phyloP scores from a whole-genome alignment of 2,329 filamentous ascomycete genomes.

The Sporothrix phasma region DNA sequence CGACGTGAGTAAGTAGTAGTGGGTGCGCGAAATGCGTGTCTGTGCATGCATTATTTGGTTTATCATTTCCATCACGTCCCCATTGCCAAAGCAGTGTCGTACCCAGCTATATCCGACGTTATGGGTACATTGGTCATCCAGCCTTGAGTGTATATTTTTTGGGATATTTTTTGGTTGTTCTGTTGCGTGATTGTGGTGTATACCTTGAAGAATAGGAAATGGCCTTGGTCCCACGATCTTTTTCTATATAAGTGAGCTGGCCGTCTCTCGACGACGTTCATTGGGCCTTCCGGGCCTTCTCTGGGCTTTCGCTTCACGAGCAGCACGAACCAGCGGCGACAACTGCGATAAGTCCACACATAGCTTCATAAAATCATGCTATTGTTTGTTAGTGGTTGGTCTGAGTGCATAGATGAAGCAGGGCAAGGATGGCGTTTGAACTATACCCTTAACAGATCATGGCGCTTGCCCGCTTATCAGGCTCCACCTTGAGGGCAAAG shows the following conservation, averaged over 20 bases:
- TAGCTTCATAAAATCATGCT: conserved; percentile 74
- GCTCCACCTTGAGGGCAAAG: conserved; percentile 91
- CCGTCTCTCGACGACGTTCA: conserved; percentile 16
- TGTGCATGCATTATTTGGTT: not conserved
- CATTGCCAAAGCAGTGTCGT: too few species aligned
- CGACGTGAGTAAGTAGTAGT: not conserved
- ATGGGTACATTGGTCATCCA: not conserved
- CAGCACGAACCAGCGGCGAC: conserved; percentile 77
- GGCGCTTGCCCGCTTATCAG: conserved; percentile 93
- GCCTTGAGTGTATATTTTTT: not conserved
- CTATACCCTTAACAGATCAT: conserved; percentile 85
- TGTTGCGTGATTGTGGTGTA: not conserved
- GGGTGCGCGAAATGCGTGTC: not conserved
- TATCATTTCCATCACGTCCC: not conserved
- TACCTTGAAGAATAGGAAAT: not conserved
- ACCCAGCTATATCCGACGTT: too few species aligned
- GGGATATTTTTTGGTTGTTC: not conserved
- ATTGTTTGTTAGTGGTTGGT: too few species aligned
- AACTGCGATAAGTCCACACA: conserved; percentile 68
- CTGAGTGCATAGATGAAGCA: not conserved
- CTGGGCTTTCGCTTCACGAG: conserved; percentile 72
- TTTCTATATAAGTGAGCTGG: not conserved
- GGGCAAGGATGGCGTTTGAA: conserved; percentile 17
- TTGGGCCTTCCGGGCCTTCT: conserved; percentile 62
- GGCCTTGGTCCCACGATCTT: not conserved